phyloP scores from a whole-genome alignment of 352 stramenopile genomes.

The Pythium sukuiense region DNA sequence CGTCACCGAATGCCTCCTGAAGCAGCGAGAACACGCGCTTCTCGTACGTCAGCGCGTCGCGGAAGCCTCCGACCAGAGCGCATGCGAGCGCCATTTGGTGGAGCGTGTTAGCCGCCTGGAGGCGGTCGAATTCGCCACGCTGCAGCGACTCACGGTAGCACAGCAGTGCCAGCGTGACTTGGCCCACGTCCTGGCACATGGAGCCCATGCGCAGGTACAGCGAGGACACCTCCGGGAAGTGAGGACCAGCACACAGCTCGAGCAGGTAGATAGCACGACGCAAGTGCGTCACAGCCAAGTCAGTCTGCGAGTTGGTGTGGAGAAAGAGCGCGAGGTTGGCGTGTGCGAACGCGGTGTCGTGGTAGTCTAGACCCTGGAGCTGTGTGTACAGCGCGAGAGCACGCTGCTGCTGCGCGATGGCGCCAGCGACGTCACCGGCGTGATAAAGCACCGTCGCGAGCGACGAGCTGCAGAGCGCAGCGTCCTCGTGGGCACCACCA shows the following conservation, averaged over 20 bases:
- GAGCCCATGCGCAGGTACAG: constrained; percentile 94
- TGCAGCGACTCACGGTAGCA: constrained; percentile 89
- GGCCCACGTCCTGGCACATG: constrained; percentile 92
- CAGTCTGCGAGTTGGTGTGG: constrained; percentile 82
- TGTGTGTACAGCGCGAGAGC: constrained; percentile 92
- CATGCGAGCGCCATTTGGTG: constrained; percentile 89
- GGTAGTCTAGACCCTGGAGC: constrained; percentile 91
- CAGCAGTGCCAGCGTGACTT: constrained; percentile 83
- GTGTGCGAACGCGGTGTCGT: constrained; percentile 90
- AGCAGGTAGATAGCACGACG: constrained; percentile 92
- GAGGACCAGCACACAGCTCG: constrained; percentile 89
- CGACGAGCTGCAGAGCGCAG: constrained; percentile 91
- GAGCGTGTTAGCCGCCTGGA: constrained; percentile 84
- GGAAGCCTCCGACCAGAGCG: constrained; percentile 72
- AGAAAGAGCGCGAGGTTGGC: constrained; percentile 92
- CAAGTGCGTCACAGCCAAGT: constrained; percentile 88
- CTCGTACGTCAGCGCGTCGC: constrained; percentile 88
- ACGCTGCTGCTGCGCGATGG: constrained; percentile 88
- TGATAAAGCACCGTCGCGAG: constrained; percentile 93
- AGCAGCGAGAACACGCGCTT: constrained; percentile 87
- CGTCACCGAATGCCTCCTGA: constrained; percentile 77
- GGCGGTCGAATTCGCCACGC: constrained; percentile 83
- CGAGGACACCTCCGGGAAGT: constrained; percentile 89
- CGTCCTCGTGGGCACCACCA: constrained; percentile 91
- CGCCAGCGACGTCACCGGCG: constrained; percentile 85